A percentile compares a stretch with the other conserved stretches of the same genome.
Evolutionary conservation across 2,329 filamentous ascomycete genomes (phyloP).

Genomic region (Elsinoe australis): DNA sequence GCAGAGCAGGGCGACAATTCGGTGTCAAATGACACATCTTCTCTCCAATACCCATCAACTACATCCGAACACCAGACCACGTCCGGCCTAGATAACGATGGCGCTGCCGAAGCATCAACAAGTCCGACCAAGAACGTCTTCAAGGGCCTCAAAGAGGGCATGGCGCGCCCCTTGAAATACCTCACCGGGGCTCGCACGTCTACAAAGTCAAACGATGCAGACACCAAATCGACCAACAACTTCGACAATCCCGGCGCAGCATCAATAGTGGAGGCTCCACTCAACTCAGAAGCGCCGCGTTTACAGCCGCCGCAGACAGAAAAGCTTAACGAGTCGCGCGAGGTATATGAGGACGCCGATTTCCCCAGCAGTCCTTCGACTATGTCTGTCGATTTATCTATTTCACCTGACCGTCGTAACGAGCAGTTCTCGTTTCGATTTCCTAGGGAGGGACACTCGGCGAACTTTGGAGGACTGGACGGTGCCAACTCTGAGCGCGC

Average conservation of each 20-base stretch:
- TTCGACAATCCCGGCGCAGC: neutral
- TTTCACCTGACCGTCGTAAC: constrained; percentile 4
- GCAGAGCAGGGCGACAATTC: neutral
- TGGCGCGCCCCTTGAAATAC: constrained; percentile 3
- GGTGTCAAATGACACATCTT: neutral
- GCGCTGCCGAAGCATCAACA: neutral
- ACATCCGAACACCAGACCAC: neutral
- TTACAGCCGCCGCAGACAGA: neutral
- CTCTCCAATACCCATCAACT: neutral
- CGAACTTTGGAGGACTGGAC: constrained; percentile 1
- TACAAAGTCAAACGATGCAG: neutral
- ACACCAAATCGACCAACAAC: too few relatives aligned
- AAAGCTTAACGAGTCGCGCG: neutral
- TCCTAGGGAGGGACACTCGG: neutral
- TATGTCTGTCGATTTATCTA: neutral
- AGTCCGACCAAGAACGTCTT: constrained; percentile 10
- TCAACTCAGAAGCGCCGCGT: neutral
- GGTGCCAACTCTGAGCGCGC: neutral
- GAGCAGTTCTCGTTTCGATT: constrained; percentile 9
- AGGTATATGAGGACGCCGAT: neutral
- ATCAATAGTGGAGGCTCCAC: neutral
- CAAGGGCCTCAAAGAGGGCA: neutral
- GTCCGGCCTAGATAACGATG: neutral
- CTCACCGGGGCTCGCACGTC: neutral
- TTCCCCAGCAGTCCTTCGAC: neutral